Evolutionary conservation across 768 basidiomycete genomes (phyloP).

Genomic region (Ramaria sp.): DNA sequence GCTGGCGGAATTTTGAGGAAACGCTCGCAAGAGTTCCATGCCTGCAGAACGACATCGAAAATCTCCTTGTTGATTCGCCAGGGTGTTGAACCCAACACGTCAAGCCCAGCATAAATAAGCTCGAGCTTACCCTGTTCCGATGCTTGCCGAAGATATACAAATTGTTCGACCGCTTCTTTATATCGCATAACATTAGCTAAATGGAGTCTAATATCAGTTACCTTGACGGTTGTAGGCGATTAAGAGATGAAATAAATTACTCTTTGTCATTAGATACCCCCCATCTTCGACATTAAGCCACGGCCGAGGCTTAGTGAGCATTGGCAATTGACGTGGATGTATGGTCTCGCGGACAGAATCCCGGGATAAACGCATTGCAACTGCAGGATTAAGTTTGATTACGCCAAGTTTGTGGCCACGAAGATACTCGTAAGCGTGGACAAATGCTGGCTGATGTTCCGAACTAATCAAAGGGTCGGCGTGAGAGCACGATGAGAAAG

Average conservation of each 20-base stretch:
- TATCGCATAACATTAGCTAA: constrained; percentile 78
- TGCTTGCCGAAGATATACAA: constrained; percentile 64
- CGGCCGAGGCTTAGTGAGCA: constrained; percentile 84
- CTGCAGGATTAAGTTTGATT: constrained; percentile 73
- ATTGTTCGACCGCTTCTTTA: constrained; percentile 83
- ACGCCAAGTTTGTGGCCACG: constrained; percentile 92
- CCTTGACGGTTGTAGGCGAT: not conserved
- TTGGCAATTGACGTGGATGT: constrained; percentile 91
- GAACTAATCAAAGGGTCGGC: constrained; percentile 27
- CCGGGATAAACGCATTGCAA: constrained; percentile 65
- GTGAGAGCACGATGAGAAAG: constrained; percentile 1
- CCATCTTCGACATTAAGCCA: constrained; percentile 74
- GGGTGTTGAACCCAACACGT: constrained; percentile 80
- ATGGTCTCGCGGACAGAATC: constrained; percentile 61
- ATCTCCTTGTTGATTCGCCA: constrained; percentile 80
- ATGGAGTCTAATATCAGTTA: constrained; percentile 8
- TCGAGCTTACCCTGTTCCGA: constrained; percentile 67
- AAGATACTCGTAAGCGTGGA: constrained; percentile 85
- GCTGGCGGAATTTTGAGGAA: constrained; percentile 80
- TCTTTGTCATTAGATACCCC: constrained; percentile 70
- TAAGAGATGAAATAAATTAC: constrained; percentile 24
- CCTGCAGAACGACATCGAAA: constrained; percentile 62
- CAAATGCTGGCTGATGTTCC: constrained; percentile 84
- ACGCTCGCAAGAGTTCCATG: constrained; percentile 81
- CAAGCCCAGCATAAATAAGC: constrained; percentile 77